These are phyloP conservation scores for Cordyceps farinosa DNA, from an alignment of 2,329 filamentous ascomycete species.

Conservation along the genomic window DNA sequence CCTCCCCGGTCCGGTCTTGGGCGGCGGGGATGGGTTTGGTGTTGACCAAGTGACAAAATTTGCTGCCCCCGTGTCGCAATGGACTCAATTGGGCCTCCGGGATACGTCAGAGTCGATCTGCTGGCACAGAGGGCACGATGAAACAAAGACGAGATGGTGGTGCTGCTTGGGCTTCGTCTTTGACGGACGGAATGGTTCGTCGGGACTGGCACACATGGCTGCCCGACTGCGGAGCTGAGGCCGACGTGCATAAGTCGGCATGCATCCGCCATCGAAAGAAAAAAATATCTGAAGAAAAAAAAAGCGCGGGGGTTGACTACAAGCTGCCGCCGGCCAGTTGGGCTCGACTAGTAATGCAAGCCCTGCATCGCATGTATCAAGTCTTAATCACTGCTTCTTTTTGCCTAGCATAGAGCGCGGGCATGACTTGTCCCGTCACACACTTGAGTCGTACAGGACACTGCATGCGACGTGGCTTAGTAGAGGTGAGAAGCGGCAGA, in stretches of 20 bases:
- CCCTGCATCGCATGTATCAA: constrained; percentile 2
- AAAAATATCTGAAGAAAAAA: not conserved
- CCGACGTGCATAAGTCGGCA: constrained; percentile 13
- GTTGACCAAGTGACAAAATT: constrained; percentile 15
- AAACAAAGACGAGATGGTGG: not conserved
- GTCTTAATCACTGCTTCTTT: not conserved
- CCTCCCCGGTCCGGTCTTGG: constrained; percentile 8
- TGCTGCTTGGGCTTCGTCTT: not conserved
- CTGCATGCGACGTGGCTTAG: constrained; percentile 15
- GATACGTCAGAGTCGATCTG: constrained; percentile 6
- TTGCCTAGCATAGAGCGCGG: not conserved
- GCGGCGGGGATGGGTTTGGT: constrained; percentile 6
- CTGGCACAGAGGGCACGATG: not conserved
- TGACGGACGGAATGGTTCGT: constrained; percentile 1
- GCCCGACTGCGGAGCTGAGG: constrained; percentile 18
- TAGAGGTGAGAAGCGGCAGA: not conserved
- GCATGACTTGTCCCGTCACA: constrained; percentile 4
- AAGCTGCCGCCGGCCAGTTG: not conserved
- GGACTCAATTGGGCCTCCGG: constrained; percentile 2
- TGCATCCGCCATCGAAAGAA: not conserved
- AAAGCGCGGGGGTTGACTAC: not conserved
- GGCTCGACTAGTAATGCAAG: constrained; percentile 1
- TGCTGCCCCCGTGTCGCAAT: not conserved
- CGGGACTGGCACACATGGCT: not conserved
- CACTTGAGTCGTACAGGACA: not conserved